Evolutionary conservation across 2,329 filamentous ascomycete genomes (phyloP).

Genomic region (Tolypocladium inflatum): DNA sequence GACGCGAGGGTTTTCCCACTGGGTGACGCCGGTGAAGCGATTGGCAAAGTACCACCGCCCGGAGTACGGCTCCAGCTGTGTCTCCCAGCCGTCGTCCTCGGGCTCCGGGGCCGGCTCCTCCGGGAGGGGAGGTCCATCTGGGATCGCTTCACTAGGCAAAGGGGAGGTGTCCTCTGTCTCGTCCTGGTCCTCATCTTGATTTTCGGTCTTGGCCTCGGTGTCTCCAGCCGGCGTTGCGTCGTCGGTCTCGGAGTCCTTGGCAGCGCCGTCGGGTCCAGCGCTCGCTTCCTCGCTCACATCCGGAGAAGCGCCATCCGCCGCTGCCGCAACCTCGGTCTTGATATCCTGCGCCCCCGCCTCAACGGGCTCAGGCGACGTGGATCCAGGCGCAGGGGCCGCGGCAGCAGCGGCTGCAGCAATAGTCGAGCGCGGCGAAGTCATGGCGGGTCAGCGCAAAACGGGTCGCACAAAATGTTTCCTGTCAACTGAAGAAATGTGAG

Average conservation of each 20-base stretch:
- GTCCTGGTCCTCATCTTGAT: conserved; percentile 2
- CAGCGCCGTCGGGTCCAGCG: not conserved
- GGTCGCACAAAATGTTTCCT: not conserved
- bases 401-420: conserved; percentile 2
- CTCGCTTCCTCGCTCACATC: not conserved
- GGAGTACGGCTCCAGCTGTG: conserved; percentile 60
- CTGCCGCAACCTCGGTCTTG: conserved; percentile 6
- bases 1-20: conserved; percentile 82
- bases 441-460: not conserved
- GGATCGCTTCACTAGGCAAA: conserved; percentile 23
- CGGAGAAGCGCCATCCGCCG: not conserved
- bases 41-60: conserved; percentile 80
- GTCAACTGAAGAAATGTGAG: conserved; percentile 18
- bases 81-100: conserved; percentile 71
- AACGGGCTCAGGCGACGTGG: conserved; percentile 6
- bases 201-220: conserved; percentile 1
- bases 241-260: not conserved
- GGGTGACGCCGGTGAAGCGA: conserved; percentile 61
- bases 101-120: conserved; percentile 36
- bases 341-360: conserved; percentile 5
- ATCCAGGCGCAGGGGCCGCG: conserved; percentile 5
- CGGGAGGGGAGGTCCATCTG: conserved; percentile 29
- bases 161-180: conserved; percentile 18
- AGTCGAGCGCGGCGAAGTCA: conserved; percentile 4
- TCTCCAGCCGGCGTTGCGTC: conserved; percentile 1